A percentile compares a stretch with the other conserved stretches of the same genome.
Evolutionary conservation across 2,329 filamentous ascomycete genomes (phyloP).

Genomic region (Alternaria atra): DNA sequence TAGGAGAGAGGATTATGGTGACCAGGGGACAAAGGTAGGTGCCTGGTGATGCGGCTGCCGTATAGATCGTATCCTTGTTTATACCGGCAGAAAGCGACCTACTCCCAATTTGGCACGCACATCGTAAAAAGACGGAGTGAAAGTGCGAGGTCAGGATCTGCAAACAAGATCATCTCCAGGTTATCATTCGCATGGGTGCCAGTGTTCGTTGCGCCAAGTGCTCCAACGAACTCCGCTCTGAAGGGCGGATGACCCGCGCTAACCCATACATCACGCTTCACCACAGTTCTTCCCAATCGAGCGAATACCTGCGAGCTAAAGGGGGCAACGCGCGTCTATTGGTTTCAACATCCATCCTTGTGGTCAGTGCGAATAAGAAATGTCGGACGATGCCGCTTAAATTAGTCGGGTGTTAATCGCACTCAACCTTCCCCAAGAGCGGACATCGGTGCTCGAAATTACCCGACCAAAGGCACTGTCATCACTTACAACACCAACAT

Average conservation of each 20-base stretch:
- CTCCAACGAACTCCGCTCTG: background rate
- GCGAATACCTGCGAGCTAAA: slow-evolving; percentile 24
- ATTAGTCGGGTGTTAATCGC: background rate
- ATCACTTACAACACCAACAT: background rate
- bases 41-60: slow-evolving; percentile 11
- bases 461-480: background rate
- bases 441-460: background rate
- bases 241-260: slow-evolving; percentile 4
- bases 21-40: slow-evolving; percentile 12
- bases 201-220: background rate
- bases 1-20: background rate
- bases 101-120: slow-evolving; percentile 1
- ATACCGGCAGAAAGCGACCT: background rate
- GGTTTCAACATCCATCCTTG: background rate
- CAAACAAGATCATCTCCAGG: background rate
- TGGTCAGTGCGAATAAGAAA: background rate
- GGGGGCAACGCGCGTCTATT: background rate
- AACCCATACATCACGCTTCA: slow-evolving; percentile 16
- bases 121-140: background rate
- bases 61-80: background rate
- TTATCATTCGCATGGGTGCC: background rate
- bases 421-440: background rate
- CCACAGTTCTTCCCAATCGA: slow-evolving; percentile 21
- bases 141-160: background rate
- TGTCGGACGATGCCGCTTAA: background rate